phyloP scores from a whole-genome alignment of 352 stramenopile species.

The Phytophthora macrochlamydospora region DNA sequence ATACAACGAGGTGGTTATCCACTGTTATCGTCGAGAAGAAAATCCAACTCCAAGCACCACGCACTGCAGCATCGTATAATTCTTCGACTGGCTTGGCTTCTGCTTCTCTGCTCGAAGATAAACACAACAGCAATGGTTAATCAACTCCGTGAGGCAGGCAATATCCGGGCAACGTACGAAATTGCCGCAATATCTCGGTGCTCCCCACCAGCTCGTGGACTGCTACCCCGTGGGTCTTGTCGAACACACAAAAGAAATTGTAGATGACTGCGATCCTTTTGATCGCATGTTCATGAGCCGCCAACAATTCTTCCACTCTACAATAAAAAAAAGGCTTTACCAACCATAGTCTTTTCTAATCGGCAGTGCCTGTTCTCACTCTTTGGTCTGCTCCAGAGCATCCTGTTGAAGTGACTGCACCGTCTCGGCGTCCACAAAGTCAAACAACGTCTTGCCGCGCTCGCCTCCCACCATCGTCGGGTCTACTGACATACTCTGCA shows the following conservation, averaged over 20 bases:
- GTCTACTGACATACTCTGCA: slow-evolving; percentile 57
- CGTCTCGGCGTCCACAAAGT: slow-evolving; percentile 85
- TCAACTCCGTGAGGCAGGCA: too few relatives aligned
- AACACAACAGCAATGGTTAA: too few relatives aligned
- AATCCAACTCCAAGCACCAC: background rate
- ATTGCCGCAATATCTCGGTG: slow-evolving; percentile 33
- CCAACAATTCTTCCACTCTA: slow-evolving; percentile 76
- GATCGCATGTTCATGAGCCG: slow-evolving; percentile 64
- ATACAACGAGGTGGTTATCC: background rate
- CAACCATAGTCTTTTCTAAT: background rate
- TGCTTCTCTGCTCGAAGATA: background rate
- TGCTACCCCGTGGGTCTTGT: slow-evolving; percentile 40
- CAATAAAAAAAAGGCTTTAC: background rate
- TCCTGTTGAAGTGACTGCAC: slow-evolving; percentile 82
- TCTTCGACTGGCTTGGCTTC: slow-evolving; percentile 36
- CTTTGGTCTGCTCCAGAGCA: slow-evolving; percentile 68
- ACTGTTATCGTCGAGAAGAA: too few relatives aligned
- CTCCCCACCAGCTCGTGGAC: slow-evolving; percentile 37
- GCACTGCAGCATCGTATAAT: slow-evolving; percentile 53
- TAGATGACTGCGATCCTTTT: slow-evolving; percentile 66
- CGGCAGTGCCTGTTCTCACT: slow-evolving; percentile 35
- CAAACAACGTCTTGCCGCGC: slow-evolving; percentile 75
- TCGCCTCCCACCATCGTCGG: slow-evolving; percentile 60
- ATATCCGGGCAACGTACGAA: slow-evolving; percentile 15
- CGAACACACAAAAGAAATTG: slow-evolving; percentile 67